These are phyloP conservation scores for Cudoniella acicularis DNA, from an alignment of 495 filamentous ascomycete genomes.

Conservation along the genomic window DNA sequence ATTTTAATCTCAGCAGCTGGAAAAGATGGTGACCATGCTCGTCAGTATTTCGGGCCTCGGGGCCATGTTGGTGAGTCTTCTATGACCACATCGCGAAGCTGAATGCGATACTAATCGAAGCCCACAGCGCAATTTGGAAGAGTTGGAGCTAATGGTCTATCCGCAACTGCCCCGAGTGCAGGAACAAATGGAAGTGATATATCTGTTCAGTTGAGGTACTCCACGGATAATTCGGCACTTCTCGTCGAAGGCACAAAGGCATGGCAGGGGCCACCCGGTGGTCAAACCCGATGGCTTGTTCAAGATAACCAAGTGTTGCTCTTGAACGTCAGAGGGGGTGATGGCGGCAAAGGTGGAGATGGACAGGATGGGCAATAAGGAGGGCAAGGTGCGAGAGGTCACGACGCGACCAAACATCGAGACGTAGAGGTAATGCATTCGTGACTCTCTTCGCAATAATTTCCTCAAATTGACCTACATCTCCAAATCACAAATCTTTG, in stretches of 20 bases:
- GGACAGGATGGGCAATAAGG: conserved; percentile 33
- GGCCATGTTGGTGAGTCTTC: neutral
- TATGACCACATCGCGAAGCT: neutral
- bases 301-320: conserved; percentile 21
- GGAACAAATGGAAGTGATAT: conserved; percentile 6
- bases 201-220: conserved; percentile 14
- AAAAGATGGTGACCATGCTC: neutral
- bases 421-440: conserved; percentile 20
- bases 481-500: no score
- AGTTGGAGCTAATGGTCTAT: neutral
- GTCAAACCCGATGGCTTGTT: conserved; percentile 27
- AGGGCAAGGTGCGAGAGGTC: conserved; percentile 26
- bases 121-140: neutral
- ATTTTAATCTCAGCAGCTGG: neutral
- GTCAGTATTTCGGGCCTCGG: neutral
- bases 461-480: no score
- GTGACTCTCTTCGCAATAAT: neutral
- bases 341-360: conserved; percentile 34
- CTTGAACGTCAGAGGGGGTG: conserved; percentile 30
- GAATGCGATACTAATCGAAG: neutral
- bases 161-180: conserved; percentile 4
- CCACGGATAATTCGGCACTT: conserved; percentile 7
- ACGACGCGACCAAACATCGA: conserved; percentile 26
- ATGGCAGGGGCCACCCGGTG: conserved; percentile 16
- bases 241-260: conserved; percentile 10